These are phyloP conservation scores for Cladosporium oxysporum DNA, from an alignment of 2,329 filamentous ascomycete genomes.

Conservation along the genomic window DNA sequence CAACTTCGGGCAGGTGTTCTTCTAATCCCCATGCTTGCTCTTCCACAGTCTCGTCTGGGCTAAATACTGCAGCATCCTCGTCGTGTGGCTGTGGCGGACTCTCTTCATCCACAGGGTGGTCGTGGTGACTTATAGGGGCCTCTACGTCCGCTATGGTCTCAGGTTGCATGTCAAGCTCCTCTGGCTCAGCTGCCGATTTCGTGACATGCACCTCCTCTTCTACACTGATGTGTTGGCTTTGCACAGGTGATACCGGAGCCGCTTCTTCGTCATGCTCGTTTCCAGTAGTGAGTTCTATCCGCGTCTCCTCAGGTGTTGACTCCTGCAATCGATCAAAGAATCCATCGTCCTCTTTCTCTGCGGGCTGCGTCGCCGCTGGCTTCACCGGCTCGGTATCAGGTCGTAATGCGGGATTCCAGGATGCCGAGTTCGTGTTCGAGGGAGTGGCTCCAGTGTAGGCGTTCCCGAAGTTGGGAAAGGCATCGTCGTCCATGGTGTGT, in stretches of 20 bases:
- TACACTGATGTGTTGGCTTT: constrained; percentile 22
- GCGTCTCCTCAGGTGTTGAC: constrained; percentile 28
- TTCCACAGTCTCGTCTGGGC: constrained; percentile 25
- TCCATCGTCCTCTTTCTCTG: constrained; percentile 35
- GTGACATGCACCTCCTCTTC: constrained; percentile 19
- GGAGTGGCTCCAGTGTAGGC: constrained; percentile 36
- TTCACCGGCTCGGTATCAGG: constrained; percentile 4
- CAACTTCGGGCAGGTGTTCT: constrained; percentile 25
- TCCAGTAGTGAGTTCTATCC: not conserved
- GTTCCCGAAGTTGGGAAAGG: constrained; percentile 44
- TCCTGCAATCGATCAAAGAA: constrained; percentile 40
- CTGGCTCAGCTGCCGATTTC: constrained; percentile 15
- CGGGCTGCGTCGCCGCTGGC: constrained; percentile 8
- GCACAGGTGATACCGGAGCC: constrained; percentile 8
- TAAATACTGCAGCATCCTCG: constrained; percentile 29
- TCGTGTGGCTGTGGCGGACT: constrained; percentile 19
- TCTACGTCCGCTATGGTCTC: constrained; percentile 21
- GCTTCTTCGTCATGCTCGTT: constrained; percentile 3
- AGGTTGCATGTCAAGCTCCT: constrained; percentile 21
- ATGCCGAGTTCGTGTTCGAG: constrained; percentile 7
- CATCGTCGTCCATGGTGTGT: constrained; percentile 33
- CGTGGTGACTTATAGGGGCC: constrained; percentile 20
- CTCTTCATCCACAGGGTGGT: constrained; percentile 16
- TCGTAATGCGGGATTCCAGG: constrained; percentile 17
- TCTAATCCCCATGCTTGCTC: constrained; percentile 30